phyloP scores from a whole-genome alignment of 2,329 filamentous ascomycete genomes.

The Monilinia fructigena region DNA sequence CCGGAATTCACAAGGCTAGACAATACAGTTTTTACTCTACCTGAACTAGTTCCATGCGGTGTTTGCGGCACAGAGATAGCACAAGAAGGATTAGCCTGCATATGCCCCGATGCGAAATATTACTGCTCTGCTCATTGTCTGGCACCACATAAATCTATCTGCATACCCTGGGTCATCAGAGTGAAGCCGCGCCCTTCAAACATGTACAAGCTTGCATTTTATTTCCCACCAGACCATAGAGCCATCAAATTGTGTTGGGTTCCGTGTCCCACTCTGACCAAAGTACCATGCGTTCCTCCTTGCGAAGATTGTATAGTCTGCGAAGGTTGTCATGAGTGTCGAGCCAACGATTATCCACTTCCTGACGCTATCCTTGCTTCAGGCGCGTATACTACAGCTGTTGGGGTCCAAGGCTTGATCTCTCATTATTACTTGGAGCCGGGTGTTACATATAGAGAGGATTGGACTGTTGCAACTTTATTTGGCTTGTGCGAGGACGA shows the following conservation, averaged over 20 bases:
- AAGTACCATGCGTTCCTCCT: not conserved
- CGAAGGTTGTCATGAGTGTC: not conserved
- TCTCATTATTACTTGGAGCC: not conserved
- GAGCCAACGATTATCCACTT: not conserved
- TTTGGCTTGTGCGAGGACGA: not conserved
- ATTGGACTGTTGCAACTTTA: not conserved
- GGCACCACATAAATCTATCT: not conserved
- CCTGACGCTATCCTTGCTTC: not conserved
- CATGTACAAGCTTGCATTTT: not conserved
- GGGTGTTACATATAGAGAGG: not conserved
- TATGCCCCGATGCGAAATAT: not conserved
- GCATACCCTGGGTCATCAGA: not conserved
- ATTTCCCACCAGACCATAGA: constrained; percentile 45
- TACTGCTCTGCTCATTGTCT: not conserved
- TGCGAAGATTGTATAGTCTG: constrained; percentile 3
- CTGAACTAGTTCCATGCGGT: not conserved
- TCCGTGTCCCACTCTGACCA: not conserved
- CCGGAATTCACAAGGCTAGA: not conserved
- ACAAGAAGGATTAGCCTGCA: not conserved
- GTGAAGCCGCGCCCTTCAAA: not conserved
- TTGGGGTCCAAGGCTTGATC: not conserved
- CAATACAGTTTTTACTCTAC: not conserved
- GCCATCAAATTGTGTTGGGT: constrained; percentile 42
- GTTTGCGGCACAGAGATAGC: not conserved
- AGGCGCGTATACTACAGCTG: not conserved